Base-by-base conservation (phyloP, 306 rosid genomes). In the Medicago arabica region DNA sequence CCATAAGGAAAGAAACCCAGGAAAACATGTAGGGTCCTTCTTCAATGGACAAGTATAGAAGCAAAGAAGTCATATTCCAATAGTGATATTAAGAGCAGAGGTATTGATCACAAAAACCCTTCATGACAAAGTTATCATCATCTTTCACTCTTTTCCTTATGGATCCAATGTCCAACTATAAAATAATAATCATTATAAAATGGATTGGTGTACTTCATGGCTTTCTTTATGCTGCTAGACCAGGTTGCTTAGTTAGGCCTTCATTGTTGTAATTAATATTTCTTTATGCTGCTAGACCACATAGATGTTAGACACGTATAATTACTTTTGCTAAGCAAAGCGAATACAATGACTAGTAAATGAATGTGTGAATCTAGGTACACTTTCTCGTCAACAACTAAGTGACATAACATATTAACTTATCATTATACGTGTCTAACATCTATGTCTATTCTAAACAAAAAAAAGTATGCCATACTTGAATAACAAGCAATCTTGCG, bases 131-230 rank as follows among this genome's bases (percentile, higher is more conserved):
- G 90, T 78, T 55, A 82, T 62, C 54, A 59, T 21, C 64, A 55
- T n/a, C 14, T 67, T 71, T 67, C 44, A 39, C n/a, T 67, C 10
- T 44, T 75, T 84, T 38, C 16, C 12, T 40, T 14, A 58, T 51
- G 87, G 80, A 81, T 80, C 87, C 85, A 76, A 76, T 72, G 83
- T 19, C 54, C 85, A 77, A 68, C 77, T 68, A 67, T 17, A 81
- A 55, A 57, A 19, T 44, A 83, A 62, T 84, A 75, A 68, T 84
- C 18, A 80, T 84, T 36, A 10, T 39, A 60, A 36, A 58, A 19
- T 10, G 59, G 44, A 62, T 77, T 80, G 76, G 4, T 38, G 75
- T 61, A 60, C 19, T 77, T 72, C 36, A 9, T 69, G 2, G 12
- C 72, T 74, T 75, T 28, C 13, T 80, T 50, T 47, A 70, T 39